phyloP scores from a whole-genome alignment of 805 yeast species.

The Kodamaea kakaduensis region DNA sequence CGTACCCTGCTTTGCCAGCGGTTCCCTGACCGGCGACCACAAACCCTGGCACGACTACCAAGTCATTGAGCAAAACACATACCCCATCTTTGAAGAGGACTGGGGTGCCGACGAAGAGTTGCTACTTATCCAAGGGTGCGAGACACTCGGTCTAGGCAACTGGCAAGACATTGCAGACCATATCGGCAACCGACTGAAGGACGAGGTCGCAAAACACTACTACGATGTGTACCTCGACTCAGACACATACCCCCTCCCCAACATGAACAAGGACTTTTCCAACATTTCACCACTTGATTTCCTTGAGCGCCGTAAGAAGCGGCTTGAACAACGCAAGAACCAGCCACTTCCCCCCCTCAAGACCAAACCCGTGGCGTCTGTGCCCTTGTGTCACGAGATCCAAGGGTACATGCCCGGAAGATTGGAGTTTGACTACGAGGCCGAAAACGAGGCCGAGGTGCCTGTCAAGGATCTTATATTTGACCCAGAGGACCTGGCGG shows the following conservation, averaged over 20 bases:
- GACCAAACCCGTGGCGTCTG: slow-evolving; percentile 84
- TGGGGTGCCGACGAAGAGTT: slow-evolving; percentile 99
- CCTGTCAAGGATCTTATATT: slow-evolving; percentile 93
- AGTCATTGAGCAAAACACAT: slow-evolving; percentile 90
- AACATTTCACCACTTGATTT: slow-evolving; percentile 65
- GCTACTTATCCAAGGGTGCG: slow-evolving; percentile 84
- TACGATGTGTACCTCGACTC: slow-evolving; percentile 64
- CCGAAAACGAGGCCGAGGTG: slow-evolving; percentile 94
- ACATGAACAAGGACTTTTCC: slow-evolving; percentile 64
- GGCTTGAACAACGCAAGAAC: slow-evolving; percentile 71
- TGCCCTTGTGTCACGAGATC: slow-evolving; percentile 93
- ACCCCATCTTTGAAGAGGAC: slow-evolving; percentile 81
- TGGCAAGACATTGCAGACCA: slow-evolving; percentile 99
- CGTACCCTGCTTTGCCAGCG: slow-evolving; percentile 93
- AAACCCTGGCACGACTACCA: slow-evolving; percentile 92
- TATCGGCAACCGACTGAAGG: slow-evolving; percentile 87
- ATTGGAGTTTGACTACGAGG: slow-evolving; percentile 92
- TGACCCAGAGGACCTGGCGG: slow-evolving; percentile 85
- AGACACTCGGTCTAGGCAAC: slow-evolving; percentile 86
- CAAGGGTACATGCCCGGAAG: slow-evolving; percentile 99
- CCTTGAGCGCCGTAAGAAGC: slow-evolving; percentile 55
- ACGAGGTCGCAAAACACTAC: slow-evolving; percentile 87
- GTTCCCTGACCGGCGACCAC: slow-evolving; percentile 75
- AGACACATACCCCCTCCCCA: slow-evolving; percentile 81
- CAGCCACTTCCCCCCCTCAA: slow-evolving; percentile 79